Base-by-base conservation (phyloP, 176 grass and related monocot genomes). In the Triticum urartu region DNA sequence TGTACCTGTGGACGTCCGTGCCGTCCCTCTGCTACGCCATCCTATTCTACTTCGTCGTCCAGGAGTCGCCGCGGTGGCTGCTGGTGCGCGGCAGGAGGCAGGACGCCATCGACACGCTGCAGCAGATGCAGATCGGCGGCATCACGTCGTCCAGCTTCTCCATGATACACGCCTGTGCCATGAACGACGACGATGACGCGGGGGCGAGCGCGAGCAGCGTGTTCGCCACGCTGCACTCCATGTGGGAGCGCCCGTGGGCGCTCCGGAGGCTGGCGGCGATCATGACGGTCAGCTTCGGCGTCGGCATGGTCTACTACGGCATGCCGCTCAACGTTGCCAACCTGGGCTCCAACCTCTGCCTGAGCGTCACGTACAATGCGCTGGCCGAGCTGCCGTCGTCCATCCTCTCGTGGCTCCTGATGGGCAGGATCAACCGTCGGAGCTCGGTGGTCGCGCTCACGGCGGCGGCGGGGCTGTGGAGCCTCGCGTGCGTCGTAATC, bases 241-340 rank as follows among this genome's bases (percentile, higher is more conserved):
- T 98, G 32, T 92, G 85, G 85, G 81, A 86, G 43, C 87, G 87
- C 13, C 89, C 79, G 68, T 98, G 95, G 95, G 93, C 91, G 22
- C 32, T 91, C 3, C 88, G 89, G 73, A 75, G 95, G 54, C 80
- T 98, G 20, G 73, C 79, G 79, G 86, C 88, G 47, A 90, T 93
- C 81, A 95, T 94, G 91, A 84, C 78, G n/a, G 78, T 32, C 2
- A 50, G 91, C 67, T 89, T 98, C 69, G 95, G 95, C 60, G 68
- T 98, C 21, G 95, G 95, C 12, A 84, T 88, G 77, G 83, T 95
- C 68, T 98, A 98, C 83, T 98, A 91, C 79, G 95, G 95, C 24
- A 94, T 98, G 95, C 95, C 93, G 12, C 77, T 98, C 43, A 98
- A 98, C 81, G 86, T 98, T 14, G 95, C 90, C 22, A 98, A 87